Evolutionary conservation across 1,284 basidiomycete genomes (phyloP).

Genomic region (Boletus calvinii): DNA sequence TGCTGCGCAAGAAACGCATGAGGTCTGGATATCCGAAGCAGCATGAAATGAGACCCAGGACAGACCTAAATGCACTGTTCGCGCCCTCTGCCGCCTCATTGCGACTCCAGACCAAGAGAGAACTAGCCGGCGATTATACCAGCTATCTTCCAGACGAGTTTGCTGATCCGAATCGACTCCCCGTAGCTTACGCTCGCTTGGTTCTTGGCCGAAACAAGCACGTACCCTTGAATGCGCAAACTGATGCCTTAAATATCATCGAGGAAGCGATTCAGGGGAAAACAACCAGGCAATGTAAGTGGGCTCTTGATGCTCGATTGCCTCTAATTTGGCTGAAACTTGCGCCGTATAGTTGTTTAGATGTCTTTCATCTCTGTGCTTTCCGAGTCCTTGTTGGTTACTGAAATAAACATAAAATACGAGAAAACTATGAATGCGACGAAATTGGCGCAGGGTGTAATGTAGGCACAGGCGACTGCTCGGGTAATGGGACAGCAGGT

Average conservation of each 20-base stretch:
- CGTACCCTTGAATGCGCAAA: constrained; percentile 37
- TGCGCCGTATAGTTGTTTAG: constrained; percentile 13
- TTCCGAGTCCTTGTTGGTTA: too few relatives aligned
- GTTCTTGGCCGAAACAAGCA: constrained; percentile 45
- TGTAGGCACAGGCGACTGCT: constrained; percentile 12
- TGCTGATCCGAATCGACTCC: constrained; percentile 23
- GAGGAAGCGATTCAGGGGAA: constrained; percentile 18
- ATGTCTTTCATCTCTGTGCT: not conserved
- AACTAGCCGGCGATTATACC: constrained; percentile 52
- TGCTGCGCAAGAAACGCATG: constrained; percentile 9
- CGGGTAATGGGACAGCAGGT: constrained; percentile 8
- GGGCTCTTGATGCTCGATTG: not conserved
- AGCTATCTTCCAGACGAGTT: constrained; percentile 37
- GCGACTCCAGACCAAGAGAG: constrained; percentile 32
- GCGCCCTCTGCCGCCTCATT: constrained; percentile 2
- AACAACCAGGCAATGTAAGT: constrained; percentile 14
- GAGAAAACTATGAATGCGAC: constrained; percentile 16
- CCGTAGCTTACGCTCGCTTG: constrained; percentile 42
- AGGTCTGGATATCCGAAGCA: constrained; percentile 1
- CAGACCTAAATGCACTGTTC: constrained; percentile 28
- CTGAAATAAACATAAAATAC: constrained; percentile 38
- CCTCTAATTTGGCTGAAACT: constrained; percentile 1
- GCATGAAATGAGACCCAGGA: constrained; percentile 28
- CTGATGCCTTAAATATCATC: constrained; percentile 34
- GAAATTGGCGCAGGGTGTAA: constrained; percentile 12